Base-by-base conservation (phyloP, 129 eudicot species). In the Mikania micrantha region DNA sequence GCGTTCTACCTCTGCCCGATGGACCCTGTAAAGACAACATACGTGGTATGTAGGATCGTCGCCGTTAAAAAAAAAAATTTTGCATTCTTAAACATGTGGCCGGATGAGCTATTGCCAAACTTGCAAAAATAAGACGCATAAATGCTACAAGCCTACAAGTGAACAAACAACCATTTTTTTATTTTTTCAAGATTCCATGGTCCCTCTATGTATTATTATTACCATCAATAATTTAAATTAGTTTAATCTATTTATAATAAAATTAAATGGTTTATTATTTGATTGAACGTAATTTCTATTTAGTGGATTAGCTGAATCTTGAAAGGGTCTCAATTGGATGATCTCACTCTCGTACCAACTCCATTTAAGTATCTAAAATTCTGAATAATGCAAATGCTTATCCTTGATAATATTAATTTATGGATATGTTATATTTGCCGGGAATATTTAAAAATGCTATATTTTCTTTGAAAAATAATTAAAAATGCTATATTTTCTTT, bases 331-430 rank as follows among this genome's bases (percentile, higher is more conserved):
- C 34, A 20, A 27, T 29, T 35, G 45, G 34, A 76, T 76, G 80
- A 76, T 59, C 41, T 75, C 74, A 68, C 45, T 25, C 11, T 25
- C 44, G 36, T 49, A 76, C 75, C 63, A 76, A 76, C 80, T 76
- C 75, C 80, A 76, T 48, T 60, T 45, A n/a, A n/a, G n/a, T n/a
- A n/a, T n/a, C n/a, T n/a, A n/a, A n/a, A n/a, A n/a, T n/a, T n/a
- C n/a, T n/a, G n/a, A n/a, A 22, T 69, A 27, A 42, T 59, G 15
- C 42, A 28, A 10, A 67, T 7, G 21, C 11, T 19, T 31, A 32
- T 12, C 31, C 3, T 11, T n/a, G 24, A 24, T 16, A 24, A 22
- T 24, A 22, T 50, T 50, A 50, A 20, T 50, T 7, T 50, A 20
- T 20, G 3, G 2, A 13, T 21, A 8, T 7, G n/a, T n/a, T n/a